Evolutionary conservation across 169 alveolate genomes (phyloP).

Genomic region (Cryptosporidium muris): DNA sequence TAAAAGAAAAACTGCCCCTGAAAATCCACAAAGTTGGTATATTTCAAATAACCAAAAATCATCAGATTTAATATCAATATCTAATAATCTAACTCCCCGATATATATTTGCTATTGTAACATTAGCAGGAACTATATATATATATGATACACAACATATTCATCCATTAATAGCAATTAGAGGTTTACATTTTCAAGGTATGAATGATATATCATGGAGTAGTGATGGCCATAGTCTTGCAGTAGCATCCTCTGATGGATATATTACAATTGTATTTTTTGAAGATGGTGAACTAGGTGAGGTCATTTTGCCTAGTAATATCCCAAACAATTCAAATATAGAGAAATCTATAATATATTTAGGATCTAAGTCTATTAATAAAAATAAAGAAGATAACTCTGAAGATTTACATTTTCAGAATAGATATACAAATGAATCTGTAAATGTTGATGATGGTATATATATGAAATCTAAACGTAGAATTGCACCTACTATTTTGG

Average conservation of each 20-base stretch:
- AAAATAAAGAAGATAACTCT: background rate
- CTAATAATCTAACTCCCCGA: conserved; percentile 79
- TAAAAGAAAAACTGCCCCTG: conserved; percentile 29
- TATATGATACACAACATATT: conserved; percentile 85
- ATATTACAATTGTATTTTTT: conserved; percentile 85
- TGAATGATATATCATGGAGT: conserved; percentile 93
- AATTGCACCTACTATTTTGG: conserved; percentile 53
- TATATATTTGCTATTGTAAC: conserved; percentile 86
- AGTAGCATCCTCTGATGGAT: conserved; percentile 91
- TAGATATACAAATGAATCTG: background rate
- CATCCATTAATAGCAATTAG: conserved; percentile 90
- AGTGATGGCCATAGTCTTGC: conserved; percentile 90
- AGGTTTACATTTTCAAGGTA: conserved; percentile 90
- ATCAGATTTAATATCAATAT: conserved; percentile 15
- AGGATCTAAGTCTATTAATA: background rate
- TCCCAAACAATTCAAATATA: background rate
- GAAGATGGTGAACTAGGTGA: conserved; percentile 86
- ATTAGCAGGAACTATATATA: conserved; percentile 85
- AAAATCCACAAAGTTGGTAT: conserved; percentile 35
- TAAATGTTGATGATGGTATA: background rate
- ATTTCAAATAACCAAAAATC: conserved; percentile 19
- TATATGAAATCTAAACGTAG: conserved; percentile 21
- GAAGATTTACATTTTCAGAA: background rate
- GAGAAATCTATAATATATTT: background rate
- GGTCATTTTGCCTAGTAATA: conserved; percentile 32